These are phyloP conservation scores for Phaffomyces opuntiae DNA, from an alignment of 805 yeast species.

Conservation along the genomic window DNA sequence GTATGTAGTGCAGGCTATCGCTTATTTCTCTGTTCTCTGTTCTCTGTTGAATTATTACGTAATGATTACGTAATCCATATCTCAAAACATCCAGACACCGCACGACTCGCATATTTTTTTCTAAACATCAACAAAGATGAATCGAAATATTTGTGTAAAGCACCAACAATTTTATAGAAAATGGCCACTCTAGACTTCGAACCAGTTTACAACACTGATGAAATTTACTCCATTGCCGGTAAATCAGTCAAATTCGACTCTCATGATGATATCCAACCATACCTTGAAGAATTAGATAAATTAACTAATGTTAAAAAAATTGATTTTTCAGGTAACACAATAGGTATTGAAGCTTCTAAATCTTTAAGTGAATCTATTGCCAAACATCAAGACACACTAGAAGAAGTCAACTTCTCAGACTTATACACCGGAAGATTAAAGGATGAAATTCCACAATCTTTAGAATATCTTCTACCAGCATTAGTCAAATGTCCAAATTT, in stretches of 20 bases:
- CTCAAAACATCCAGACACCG: background rate
- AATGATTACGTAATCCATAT: background rate
- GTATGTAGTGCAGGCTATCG: too few species aligned
- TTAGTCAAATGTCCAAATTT: constrained; percentile 63
- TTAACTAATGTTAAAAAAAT: constrained; percentile 39
- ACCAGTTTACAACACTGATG: constrained; percentile 37
- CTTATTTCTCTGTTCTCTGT: too few species aligned
- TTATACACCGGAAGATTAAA: constrained; percentile 91
- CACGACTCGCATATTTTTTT: background rate
- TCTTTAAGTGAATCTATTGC: constrained; percentile 53
- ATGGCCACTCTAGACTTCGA: constrained; percentile 36
- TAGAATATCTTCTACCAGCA: constrained; percentile 66
- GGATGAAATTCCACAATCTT: constrained; percentile 86
- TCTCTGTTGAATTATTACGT: background rate
- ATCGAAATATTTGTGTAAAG: background rate
- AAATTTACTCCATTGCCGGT: constrained; percentile 59
- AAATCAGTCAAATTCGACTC: constrained; percentile 72
- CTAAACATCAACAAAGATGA: background rate
- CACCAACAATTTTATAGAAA: background rate
- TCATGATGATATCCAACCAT: constrained; percentile 65
- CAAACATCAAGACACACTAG: constrained; percentile 36
- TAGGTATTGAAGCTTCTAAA: constrained; percentile 84
- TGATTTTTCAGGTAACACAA: constrained; percentile 88
- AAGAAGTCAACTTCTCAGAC: constrained; percentile 81
- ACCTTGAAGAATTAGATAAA: constrained; percentile 48